A percentile compares a stretch with the other conserved stretches of the same genome.
These are phyloP conservation scores for Ochromonas danica DNA, from an alignment of 108 stramenopile species.

Conservation along the genomic window DNA sequence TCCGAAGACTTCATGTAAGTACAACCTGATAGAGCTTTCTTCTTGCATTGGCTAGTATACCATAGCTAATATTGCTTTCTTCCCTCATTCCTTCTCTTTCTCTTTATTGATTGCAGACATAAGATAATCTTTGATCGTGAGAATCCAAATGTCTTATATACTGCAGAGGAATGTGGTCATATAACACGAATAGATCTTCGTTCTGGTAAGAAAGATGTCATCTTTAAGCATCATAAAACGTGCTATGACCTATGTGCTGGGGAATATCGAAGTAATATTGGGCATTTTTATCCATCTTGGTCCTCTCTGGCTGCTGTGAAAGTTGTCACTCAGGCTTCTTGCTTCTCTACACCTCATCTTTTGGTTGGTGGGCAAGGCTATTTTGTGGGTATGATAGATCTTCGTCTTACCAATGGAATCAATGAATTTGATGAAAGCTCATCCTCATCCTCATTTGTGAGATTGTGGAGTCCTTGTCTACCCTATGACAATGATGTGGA, in stretches of 20 bases:
- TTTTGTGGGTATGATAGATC: background rate
- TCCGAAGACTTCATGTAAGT: slow-evolving; percentile 18
- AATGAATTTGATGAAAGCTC: background rate
- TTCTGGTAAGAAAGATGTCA: background rate
- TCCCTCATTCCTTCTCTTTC: background rate
- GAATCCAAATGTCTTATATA: background rate
- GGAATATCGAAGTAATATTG: background rate
- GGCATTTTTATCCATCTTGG: background rate
- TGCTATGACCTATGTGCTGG: background rate
- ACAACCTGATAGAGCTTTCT: background rate
- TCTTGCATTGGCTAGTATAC: background rate
- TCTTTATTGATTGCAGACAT: background rate
- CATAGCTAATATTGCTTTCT: background rate
- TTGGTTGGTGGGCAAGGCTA: slow-evolving; percentile 10
- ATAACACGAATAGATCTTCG: slow-evolving; percentile 3
- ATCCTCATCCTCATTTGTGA: background rate
- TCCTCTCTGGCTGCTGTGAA: background rate
- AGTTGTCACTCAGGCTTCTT: background rate
- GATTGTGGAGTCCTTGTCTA: background rate
- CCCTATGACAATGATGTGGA: background rate
- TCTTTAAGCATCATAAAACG: background rate
- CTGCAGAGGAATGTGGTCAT: background rate
- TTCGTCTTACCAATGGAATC: background rate
- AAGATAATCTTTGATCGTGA: background rate
- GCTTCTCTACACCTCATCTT: background rate